Percentiles rank a stretch among this genome's conserved stretches.
Evolutionary conservation across 306 rosid species (phyloP).

Genomic region (Malus sylvestris): DNA sequence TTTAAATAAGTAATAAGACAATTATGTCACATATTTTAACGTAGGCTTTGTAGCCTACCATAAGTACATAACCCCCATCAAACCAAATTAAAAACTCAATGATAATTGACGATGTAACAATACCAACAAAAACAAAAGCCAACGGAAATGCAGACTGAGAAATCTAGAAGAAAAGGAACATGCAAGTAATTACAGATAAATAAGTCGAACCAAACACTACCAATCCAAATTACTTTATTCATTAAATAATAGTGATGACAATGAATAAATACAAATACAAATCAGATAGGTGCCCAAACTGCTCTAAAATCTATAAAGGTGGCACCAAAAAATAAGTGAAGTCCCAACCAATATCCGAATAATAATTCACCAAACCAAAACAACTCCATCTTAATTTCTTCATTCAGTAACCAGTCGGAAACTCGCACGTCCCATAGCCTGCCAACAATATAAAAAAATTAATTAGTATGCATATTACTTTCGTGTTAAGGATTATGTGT

Average conservation of each 20-base stretch:
- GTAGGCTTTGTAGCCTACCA: not conserved
- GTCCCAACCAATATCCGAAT: not conserved
- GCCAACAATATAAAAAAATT: not conserved
- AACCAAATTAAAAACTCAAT: too few species aligned
- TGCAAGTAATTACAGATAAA: too few species aligned
- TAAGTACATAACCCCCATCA: not conserved
- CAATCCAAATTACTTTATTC: not conserved
- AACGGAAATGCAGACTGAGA: not conserved
- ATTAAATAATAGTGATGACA: not conserved
- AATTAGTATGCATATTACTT: too few species aligned
- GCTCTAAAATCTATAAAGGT: not conserved
- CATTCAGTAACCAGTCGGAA: slow-evolving; percentile 46
- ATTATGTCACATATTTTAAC: too few species aligned
- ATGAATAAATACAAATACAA: not conserved
- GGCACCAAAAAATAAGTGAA: not conserved
- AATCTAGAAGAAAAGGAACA: too few species aligned
- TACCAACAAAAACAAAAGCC: too few species aligned
- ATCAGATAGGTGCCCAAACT: not conserved
- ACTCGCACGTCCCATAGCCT: slow-evolving; percentile 55
- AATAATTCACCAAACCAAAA: slow-evolving; percentile 1
- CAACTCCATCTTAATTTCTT: not conserved
- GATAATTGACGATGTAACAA: not conserved
- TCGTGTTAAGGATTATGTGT: too few species aligned
- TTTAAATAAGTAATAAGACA: too few species aligned
- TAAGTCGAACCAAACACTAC: not conserved